Evolutionary conservation across 2,329 filamentous ascomycete species (phyloP).

Genomic region (Sarocladium brachiariae): DNA sequence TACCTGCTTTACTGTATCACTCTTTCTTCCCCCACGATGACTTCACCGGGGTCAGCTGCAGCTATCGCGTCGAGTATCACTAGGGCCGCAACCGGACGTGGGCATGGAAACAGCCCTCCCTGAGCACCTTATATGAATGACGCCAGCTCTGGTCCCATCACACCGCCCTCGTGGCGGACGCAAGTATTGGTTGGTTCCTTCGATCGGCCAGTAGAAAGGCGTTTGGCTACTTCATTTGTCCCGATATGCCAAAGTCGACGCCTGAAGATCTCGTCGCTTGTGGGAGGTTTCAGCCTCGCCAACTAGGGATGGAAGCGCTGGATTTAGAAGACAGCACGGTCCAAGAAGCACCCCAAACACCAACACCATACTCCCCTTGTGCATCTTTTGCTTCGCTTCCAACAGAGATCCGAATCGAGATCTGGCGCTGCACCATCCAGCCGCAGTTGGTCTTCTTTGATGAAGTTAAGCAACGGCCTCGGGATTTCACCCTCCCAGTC

Average conservation of each 20-base stretch:
- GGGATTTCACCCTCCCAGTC: slow-evolving; percentile 26
- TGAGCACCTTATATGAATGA: slow-evolving; percentile 1
- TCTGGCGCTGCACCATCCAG: slow-evolving; percentile 30
- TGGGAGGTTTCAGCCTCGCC: neutral
- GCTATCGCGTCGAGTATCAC: neutral
- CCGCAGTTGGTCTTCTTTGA: slow-evolving; percentile 29
- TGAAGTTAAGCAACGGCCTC: slow-evolving; percentile 24
- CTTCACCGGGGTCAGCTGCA: slow-evolving; percentile 6
- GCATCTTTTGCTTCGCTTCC: slow-evolving; percentile 17
- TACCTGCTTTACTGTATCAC: neutral
- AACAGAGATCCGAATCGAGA: slow-evolving; percentile 30
- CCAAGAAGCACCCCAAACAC: neutral
- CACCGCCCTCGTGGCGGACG: slow-evolving; percentile 11
- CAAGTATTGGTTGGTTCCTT: neutral
- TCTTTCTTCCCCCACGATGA: slow-evolving; percentile 5
- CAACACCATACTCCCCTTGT: neutral
- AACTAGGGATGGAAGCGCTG: neutral
- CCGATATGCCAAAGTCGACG: neutral
- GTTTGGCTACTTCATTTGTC: neutral
- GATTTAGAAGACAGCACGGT: neutral
- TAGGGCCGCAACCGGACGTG: slow-evolving; percentile 5
- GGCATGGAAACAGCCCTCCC: neutral
- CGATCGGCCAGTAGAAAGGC: neutral
- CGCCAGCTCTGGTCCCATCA: slow-evolving; percentile 11
- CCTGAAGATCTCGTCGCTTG: neutral